phyloP scores from a whole-genome alignment of 768 basidiomycete species.

The Podaxis sp. region DNA sequence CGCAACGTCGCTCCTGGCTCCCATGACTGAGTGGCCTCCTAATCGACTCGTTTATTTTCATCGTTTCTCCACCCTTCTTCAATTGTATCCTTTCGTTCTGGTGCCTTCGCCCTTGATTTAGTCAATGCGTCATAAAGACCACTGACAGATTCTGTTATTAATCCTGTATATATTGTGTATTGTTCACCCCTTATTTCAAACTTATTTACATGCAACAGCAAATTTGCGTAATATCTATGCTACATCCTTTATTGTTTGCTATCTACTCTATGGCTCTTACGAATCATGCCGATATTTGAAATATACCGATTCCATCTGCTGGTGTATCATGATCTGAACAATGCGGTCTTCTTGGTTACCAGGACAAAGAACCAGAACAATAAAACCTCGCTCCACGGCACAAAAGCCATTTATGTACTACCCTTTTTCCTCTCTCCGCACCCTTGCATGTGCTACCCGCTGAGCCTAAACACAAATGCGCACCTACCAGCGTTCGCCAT shows the following conservation, averaged over 20 bases:
- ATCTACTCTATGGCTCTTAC: too few species aligned
- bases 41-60: not conserved
- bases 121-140: not conserved
- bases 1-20: not conserved
- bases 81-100: not conserved
- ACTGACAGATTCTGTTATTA: not conserved
- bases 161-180: not conserved
- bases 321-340: too few species aligned
- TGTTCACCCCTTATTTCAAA: not conserved
- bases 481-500: not conserved
- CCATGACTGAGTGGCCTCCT: not conserved
- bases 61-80: not conserved
- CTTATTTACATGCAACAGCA: not conserved
- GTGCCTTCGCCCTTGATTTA: not conserved
- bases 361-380: too few species aligned
- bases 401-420: not conserved
- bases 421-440: not conserved
- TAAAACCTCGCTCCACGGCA: too few species aligned
- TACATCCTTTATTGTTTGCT: too few species aligned
- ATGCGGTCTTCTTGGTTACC: too few species aligned
- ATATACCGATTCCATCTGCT: too few species aligned
- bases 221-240: not conserved
- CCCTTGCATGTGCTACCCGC: slow-evolving; percentile 5
- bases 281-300: too few species aligned
- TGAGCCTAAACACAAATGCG: slow-evolving; percentile 1